Evolutionary conservation across 768 basidiomycete species (phyloP).

Genomic region (Russula compacta): DNA sequence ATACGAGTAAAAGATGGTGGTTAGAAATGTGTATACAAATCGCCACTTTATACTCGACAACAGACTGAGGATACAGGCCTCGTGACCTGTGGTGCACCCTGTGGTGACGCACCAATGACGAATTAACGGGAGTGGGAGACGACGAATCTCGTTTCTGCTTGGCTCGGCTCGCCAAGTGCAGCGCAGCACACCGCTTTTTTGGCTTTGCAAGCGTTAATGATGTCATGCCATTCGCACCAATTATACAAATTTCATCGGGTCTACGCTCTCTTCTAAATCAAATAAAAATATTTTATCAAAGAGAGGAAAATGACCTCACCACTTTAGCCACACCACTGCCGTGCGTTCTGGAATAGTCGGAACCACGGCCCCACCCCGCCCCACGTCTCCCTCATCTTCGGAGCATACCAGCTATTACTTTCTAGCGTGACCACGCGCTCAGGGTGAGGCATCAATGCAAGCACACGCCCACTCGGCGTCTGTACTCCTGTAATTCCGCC

Average conservation of each 20-base stretch:
- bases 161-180: not conserved
- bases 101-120: constrained; percentile 15
- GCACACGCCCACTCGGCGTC: constrained; percentile 78
- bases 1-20: not conserved
- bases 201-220: not conserved
- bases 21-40: not conserved
- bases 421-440: constrained; percentile 76
- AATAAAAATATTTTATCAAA: no score
- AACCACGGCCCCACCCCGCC: constrained; percentile 88
- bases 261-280: not conserved
- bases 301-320: not conserved
- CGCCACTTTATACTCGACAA: not conserved
- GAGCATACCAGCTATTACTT: constrained; percentile 89
- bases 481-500: constrained; percentile 85
- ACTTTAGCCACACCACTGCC: constrained; percentile 43
- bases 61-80: not conserved
- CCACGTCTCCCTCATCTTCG: constrained; percentile 49
- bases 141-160: no score
- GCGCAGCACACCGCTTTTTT: no score
- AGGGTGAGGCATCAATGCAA: constrained; percentile 97
- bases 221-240: constrained; percentile 2
- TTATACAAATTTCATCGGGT: not conserved
- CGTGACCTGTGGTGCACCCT: not conserved
- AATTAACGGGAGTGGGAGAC: not conserved
- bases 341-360: constrained; percentile 85